Evolutionary conservation across 2,329 filamentous ascomycete genomes (phyloP).

Genomic region (Aspergillus novoparasiticus): DNA sequence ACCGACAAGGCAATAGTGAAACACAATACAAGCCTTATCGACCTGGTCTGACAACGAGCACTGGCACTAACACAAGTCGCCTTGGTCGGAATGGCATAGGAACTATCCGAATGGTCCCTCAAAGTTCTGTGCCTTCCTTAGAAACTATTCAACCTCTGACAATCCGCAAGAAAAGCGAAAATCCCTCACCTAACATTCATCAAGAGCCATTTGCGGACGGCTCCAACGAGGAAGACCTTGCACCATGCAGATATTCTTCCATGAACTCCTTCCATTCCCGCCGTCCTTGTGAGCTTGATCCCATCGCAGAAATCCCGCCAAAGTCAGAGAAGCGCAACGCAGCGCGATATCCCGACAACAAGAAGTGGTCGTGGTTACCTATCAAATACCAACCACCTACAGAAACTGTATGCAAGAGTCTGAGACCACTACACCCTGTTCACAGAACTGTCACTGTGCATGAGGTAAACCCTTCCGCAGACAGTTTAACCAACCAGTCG

Average conservation of each 20-base stretch:
- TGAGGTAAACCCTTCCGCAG: conserved; percentile 22
- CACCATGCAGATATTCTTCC: conserved; percentile 16
- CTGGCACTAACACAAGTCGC: conserved; percentile 10
- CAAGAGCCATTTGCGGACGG: conserved; percentile 10
- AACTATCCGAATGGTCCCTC: conserved; percentile 61
- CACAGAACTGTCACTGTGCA: conserved; percentile 31
- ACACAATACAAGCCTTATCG: conserved; percentile 10
- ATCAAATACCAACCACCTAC: conserved; percentile 32
- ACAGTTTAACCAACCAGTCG: conserved; percentile 8
- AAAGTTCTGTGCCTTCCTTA: conserved; percentile 51
- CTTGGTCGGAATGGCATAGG: conserved; percentile 33
- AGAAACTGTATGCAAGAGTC: conserved; percentile 27
- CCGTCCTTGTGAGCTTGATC: conserved; percentile 39
- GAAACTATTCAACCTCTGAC: conserved; percentile 55
- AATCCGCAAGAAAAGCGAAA: conserved; percentile 51
- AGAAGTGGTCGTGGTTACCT: conserved; percentile 53
- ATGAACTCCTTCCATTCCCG: conserved; percentile 29
- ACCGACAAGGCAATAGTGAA: conserved; percentile 13
- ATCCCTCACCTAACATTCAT: conserved; percentile 3
- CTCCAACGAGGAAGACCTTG: conserved; percentile 20
- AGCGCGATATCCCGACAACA: conserved; percentile 31
- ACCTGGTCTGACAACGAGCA: conserved; percentile 9
- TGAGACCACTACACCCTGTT: conserved; percentile 27
- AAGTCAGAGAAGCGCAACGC: conserved; percentile 33
- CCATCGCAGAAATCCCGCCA: conserved; percentile 46